Percentiles rank a stretch among this genome's conserved stretches.
phyloP scores from a whole-genome alignment of 345 rosid species.

The Capsella bursapastoris region DNA sequence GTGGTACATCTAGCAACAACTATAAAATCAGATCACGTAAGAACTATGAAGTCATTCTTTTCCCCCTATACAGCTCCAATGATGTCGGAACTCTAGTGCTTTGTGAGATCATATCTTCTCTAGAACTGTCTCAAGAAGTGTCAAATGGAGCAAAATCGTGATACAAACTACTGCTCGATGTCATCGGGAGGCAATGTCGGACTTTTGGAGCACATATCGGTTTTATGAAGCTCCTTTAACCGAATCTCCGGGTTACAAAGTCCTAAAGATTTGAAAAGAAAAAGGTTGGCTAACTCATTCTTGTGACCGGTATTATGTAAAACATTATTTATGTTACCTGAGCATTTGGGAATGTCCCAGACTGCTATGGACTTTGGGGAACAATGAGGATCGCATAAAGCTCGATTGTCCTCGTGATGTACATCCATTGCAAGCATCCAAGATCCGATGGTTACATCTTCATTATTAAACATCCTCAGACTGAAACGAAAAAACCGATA shows the following conservation, averaged over 20 bases:
- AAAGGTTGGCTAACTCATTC: conserved; percentile 3
- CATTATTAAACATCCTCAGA: conserved; percentile 84
- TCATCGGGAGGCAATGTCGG: conserved; percentile 73
- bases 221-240: conserved; percentile 69
- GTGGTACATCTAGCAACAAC: conserved; percentile 32
- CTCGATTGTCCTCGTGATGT: conserved; percentile 75
- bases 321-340: conserved; percentile 53
- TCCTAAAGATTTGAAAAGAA: conserved; percentile 49
- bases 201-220: conserved; percentile 73
- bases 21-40: conserved; percentile 37
- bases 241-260: conserved; percentile 68
- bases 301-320: not conserved
- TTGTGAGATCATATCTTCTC: conserved; percentile 39
- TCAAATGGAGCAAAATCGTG: not conserved
- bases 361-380: conserved; percentile 79
- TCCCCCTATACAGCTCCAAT: conserved; percentile 40
- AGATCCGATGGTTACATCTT: conserved; percentile 90
- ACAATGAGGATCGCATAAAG: conserved; percentile 78
- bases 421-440: conserved; percentile 95
- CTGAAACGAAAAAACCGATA: conserved; percentile 46
- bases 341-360: conserved; percentile 91
- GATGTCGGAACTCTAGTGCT: conserved; percentile 30
- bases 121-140: conserved; percentile 21
- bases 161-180: conserved; percentile 33
- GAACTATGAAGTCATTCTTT: conserved; percentile 40